Base-by-base conservation (phyloP, 1,284 basidiomycete species). In the Vanrija pseudolonga region DNA sequence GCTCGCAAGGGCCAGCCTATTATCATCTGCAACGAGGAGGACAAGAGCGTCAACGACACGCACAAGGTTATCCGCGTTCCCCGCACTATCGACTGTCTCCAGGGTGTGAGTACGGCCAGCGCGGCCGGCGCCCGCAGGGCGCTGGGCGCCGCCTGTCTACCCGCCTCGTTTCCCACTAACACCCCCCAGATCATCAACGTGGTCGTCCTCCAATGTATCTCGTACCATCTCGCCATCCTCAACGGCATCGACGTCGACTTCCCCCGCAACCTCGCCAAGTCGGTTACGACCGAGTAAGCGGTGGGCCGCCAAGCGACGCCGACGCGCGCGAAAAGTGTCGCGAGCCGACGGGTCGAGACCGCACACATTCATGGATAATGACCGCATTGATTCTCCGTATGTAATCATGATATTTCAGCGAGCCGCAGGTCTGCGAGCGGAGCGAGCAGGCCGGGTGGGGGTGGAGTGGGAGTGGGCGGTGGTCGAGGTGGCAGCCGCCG, bases 171-270 rank as follows among this genome's bases (percentile, higher is more conserved):
- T 4, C 24, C 6, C 6, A 19, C 44, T 51, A 38, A 51, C 38
- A n/a, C 6, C 7, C 6, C 36, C 18, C 19, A 43, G 90, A 32
- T 32, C 32, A 32, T 32, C 32, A 32, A 32, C 32, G 32, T 99
- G 77, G 88, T 98, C 60, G 95, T 96, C 41, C 82, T 98, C 60
- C 96, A 99, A 77, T 81, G 98, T 56, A 83, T 99, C 59, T 92
- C 89, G 59, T 99, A 99, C 80, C 94, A 98, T 80, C 80, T 99
- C 59, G 95, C 95, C 11, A 86, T 96, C 66, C 88, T 85, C 78
- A 93, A 92, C 72, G 95, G 95, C 49, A 93, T 92, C 64, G 94
- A 98, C 74, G 95, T 98, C 67, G 95, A 98, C 76, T 98, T 97
- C 87, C 95, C 95, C 23, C 83, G 95, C 70, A 98, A 98, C 82